phyloP scores from a whole-genome alignment of 2,329 filamentous ascomycete genomes.

The Aureobasidium subglaciale region DNA sequence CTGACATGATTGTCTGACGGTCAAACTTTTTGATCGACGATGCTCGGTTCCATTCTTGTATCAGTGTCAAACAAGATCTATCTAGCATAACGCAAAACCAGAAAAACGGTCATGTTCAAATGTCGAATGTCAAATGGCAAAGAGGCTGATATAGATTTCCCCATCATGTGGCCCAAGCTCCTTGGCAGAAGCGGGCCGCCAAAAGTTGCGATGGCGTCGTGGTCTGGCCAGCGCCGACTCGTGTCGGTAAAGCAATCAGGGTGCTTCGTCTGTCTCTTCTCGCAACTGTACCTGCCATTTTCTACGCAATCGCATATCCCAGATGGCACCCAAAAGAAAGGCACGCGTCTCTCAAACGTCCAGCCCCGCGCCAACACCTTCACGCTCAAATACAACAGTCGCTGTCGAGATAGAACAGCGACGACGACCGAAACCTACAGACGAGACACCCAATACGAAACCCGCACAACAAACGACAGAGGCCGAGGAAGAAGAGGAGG shows the following conservation, averaged over 20 bases:
- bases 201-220: neutral
- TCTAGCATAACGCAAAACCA: too few relatives aligned
- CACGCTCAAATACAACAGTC: conserved; percentile 21
- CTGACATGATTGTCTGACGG: too few relatives aligned
- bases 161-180: neutral
- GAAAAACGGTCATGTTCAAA: too few relatives aligned
- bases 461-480: neutral
- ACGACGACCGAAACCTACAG: neutral
- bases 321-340: conserved; percentile 66
- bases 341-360: conserved; percentile 48
- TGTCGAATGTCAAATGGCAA: too few relatives aligned
- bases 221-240: too few relatives aligned
- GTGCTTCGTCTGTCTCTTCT: too few relatives aligned
- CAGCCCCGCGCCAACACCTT: conserved; percentile 40
- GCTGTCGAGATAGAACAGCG: conserved; percentile 22
- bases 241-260: too few relatives aligned
- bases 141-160: neutral
- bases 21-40: too few relatives aligned
- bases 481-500: neutral
- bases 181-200: neutral
- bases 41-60: too few relatives aligned
- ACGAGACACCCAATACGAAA: neutral
- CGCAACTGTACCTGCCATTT: too few relatives aligned
- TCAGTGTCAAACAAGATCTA: too few relatives aligned
- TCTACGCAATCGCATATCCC: neutral